phyloP scores from a whole-genome alignment of 768 basidiomycete genomes.

The Omphalotus guepiniiformis region DNA sequence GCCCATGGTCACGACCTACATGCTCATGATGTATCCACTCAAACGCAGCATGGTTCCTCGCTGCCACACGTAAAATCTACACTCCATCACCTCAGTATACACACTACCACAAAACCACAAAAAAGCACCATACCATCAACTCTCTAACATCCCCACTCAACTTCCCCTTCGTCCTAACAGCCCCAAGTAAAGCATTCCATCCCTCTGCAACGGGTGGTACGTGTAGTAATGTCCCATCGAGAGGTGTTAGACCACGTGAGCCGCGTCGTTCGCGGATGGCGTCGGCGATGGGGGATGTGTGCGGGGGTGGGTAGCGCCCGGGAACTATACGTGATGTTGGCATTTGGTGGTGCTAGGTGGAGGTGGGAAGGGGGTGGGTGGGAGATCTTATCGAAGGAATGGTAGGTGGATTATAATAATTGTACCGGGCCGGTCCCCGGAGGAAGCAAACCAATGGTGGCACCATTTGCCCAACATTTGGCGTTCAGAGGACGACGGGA shows the following conservation, averaged over 20 bases:
- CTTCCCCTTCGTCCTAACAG: constrained; percentile 42
- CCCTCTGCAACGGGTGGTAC: constrained; percentile 45
- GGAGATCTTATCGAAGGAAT: neutral
- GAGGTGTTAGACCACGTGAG: constrained; percentile 42
- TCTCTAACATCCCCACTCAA: constrained; percentile 47
- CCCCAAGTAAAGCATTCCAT: constrained; percentile 47
- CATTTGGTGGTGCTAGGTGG: constrained; percentile 6
- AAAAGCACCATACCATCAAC: constrained; percentile 36
- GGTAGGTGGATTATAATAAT: too few relatives aligned
- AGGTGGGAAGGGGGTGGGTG: neutral
- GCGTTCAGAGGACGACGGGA: too few relatives aligned
- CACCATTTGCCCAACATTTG: too few relatives aligned
- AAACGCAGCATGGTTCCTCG: constrained; percentile 44
- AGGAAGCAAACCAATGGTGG: too few relatives aligned
- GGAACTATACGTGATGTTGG: constrained; percentile 36
- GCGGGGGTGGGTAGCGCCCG: constrained; percentile 40
- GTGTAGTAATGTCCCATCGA: constrained; percentile 47
- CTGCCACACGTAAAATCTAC: constrained; percentile 51
- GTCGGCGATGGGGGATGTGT: constrained; percentile 41
- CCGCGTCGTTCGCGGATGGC: constrained; percentile 46
- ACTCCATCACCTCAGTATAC: neutral
- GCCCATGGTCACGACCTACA: constrained; percentile 44
- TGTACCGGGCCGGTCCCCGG: too few relatives aligned
- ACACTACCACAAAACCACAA: neutral
- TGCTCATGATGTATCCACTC: constrained; percentile 58